phyloP scores from a whole-genome alignment of 192 early-diverging fungal species.

The Podila epigama region DNA sequence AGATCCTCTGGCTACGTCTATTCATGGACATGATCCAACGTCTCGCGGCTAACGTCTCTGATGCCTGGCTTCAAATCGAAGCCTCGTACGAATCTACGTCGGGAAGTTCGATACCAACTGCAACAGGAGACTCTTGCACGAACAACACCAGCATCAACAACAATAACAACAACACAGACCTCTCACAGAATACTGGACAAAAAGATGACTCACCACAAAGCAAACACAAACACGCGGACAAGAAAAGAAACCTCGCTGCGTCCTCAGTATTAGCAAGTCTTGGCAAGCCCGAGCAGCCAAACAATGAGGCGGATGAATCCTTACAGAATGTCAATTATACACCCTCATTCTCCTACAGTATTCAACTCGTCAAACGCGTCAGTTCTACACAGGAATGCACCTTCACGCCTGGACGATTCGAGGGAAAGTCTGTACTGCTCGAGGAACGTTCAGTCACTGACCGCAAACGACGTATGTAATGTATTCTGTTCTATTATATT shows the following conservation, averaged over 20 bases:
- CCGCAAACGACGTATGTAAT: conserved; percentile 19
- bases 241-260: no score
- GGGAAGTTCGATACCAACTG: neutral
- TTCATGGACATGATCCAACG: conserved; percentile 45
- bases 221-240: no score
- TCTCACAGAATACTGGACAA: no score
- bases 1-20: conserved; percentile 37
- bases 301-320: neutral
- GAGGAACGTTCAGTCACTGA: conserved; percentile 25
- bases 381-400: conserved; percentile 33
- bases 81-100: conserved; percentile 12
- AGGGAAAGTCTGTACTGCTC: conserved; percentile 31
- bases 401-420: conserved; percentile 29
- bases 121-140: neutral
- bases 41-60: conserved; percentile 23
- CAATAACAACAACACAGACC: neutral
- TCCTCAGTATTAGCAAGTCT: no score
- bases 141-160: neutral
- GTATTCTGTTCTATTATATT: neutral
- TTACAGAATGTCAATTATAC: neutral
- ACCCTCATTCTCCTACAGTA: conserved; percentile 18
- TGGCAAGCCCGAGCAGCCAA: neutral
- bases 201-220: no score
- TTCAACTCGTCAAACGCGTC: conserved; percentile 21
- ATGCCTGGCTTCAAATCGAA: conserved; percentile 41